phyloP scores from a whole-genome alignment of 1,139 yeast species.

The Taphrina pruni region DNA sequence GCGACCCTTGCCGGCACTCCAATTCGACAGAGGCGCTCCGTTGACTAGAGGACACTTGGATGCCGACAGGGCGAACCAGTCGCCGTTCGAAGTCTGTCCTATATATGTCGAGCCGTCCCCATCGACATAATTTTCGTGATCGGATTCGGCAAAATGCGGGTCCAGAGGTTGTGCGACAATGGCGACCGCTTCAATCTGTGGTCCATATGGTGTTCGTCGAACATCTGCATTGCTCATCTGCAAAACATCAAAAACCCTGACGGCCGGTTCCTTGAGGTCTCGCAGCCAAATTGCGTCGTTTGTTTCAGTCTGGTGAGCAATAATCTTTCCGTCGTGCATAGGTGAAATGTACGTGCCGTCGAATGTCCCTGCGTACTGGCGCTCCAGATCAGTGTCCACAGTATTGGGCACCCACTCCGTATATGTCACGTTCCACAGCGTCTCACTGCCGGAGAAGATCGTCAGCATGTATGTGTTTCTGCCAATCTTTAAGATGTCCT shows the following conservation, averaged over 20 bases:
- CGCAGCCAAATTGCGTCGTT: slow-evolving; percentile 76
- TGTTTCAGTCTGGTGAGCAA: slow-evolving; percentile 49
- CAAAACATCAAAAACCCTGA: slow-evolving; percentile 75
- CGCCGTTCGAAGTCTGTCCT: slow-evolving; percentile 66
- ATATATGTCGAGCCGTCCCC: slow-evolving; percentile 59
- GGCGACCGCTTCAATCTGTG: slow-evolving; percentile 49
- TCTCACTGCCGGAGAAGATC: slow-evolving; percentile 69
- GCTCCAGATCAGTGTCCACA: slow-evolving; percentile 70
- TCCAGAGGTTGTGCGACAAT: slow-evolving; percentile 53
- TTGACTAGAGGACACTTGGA: slow-evolving; percentile 76
- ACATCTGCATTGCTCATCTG: slow-evolving; percentile 45
- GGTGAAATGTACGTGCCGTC: slow-evolving; percentile 86
- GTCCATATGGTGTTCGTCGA: slow-evolving; percentile 36
- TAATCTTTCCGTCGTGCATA: slow-evolving; percentile 66
- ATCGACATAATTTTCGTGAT: slow-evolving; percentile 38
- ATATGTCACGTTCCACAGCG: slow-evolving; percentile 85
- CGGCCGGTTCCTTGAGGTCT: slow-evolving; percentile 66
- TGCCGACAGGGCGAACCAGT: slow-evolving; percentile 90
- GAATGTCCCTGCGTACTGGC: slow-evolving; percentile 53
- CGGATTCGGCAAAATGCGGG: slow-evolving; percentile 35
- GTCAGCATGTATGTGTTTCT: slow-evolving; percentile 60
- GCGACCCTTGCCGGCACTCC: slow-evolving; percentile 48
- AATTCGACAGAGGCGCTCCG: slow-evolving; percentile 66
- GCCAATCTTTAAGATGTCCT: slow-evolving; percentile 43
- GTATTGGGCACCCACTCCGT: slow-evolving; percentile 94